Conservation (phyloP, 495 filamentous ascomycete species). For the Daldinia grandis region DNA sequence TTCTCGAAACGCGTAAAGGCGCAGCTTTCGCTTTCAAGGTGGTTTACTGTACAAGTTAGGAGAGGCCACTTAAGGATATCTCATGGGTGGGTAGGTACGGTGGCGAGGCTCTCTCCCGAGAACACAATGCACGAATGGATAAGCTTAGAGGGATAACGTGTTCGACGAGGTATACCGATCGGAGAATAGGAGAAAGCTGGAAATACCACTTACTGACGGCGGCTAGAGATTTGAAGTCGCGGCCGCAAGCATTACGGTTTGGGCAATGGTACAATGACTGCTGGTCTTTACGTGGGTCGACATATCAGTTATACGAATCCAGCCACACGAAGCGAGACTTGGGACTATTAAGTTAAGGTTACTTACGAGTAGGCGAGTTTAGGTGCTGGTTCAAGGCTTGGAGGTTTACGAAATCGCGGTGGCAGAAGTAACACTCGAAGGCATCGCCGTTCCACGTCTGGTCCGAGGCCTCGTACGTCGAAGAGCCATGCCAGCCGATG, state of each 20-base stretch:
- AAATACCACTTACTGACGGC: slow-evolving; percentile 45
- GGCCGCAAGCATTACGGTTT: slow-evolving; percentile 49
- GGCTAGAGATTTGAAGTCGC: slow-evolving; percentile 58
- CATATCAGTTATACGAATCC: background rate
- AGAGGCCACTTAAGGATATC: background rate
- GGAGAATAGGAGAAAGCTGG: background rate
- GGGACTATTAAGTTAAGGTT: no score
- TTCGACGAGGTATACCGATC: background rate
- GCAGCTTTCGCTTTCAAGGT: slow-evolving; percentile 56
- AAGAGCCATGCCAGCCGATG: slow-evolving; percentile 38
- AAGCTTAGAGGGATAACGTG: no score
- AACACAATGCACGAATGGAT: background rate
- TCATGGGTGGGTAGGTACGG: background rate
- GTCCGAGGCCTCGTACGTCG: slow-evolving; percentile 34
- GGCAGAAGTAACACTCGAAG: slow-evolving; percentile 50
- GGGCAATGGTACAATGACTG: slow-evolving; percentile 64
- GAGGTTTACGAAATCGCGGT: slow-evolving; percentile 21
- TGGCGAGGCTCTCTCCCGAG: background rate
- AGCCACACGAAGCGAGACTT: background rate
- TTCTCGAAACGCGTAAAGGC: slow-evolving; percentile 55
- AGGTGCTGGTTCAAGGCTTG: slow-evolving; percentile 46
- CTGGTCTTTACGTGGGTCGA: slow-evolving; percentile 43
- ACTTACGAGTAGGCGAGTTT: slow-evolving; percentile 48
- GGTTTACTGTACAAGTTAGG: slow-evolving; percentile 48
- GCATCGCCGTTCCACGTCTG: slow-evolving; percentile 38